Conservation (phyloP, 2,329 filamentous ascomycete species). For the Apiospora aurea region DNA sequence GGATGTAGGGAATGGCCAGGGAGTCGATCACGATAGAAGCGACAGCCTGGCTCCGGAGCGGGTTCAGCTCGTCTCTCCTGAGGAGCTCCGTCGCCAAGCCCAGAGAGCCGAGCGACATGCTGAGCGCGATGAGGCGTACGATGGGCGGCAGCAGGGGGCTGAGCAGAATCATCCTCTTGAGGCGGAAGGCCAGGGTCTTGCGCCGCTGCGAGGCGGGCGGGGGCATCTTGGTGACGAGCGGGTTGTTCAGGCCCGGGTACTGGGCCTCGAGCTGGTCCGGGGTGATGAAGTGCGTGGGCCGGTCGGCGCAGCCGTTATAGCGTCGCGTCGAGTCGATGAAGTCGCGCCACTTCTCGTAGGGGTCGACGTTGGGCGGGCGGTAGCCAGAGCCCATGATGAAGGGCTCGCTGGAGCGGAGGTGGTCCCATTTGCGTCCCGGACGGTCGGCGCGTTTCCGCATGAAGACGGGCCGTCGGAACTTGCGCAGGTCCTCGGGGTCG, state of each 20-base stretch:
- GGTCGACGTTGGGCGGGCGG: constrained; percentile 48
- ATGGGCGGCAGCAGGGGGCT: constrained; percentile 86
- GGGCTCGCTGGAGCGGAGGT: constrained; percentile 64
- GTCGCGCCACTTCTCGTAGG: constrained; percentile 57
- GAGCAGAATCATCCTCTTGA: constrained; percentile 74
- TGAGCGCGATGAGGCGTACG: constrained; percentile 82
- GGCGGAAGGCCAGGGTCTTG: constrained; percentile 51
- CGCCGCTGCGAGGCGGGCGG: constrained; percentile 44
- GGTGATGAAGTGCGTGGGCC: constrained; percentile 32
- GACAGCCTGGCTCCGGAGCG: constrained; percentile 70
- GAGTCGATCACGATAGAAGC: constrained; percentile 91
- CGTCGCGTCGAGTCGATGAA: constrained; percentile 63
- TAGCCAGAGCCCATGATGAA: constrained; percentile 62
- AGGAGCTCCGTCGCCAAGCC: constrained; percentile 71
- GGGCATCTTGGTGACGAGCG: constrained; percentile 45
- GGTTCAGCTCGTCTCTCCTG: constrained; percentile 37
- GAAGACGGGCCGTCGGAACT: constrained; percentile 54
- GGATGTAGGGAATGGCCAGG: constrained; percentile 86
- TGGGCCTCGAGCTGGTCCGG: constrained; percentile 38
- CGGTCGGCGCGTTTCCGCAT: constrained; percentile 53
- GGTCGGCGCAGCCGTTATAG: constrained; percentile 48
- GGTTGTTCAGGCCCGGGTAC: constrained; percentile 47
- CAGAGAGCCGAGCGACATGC: constrained; percentile 83
- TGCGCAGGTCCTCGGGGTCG: constrained; percentile 41
- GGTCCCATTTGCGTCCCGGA: constrained; percentile 65